These are phyloP conservation scores for Panaeolus papilionaceus DNA, from an alignment of 768 basidiomycete species.

Conservation along the genomic window DNA sequence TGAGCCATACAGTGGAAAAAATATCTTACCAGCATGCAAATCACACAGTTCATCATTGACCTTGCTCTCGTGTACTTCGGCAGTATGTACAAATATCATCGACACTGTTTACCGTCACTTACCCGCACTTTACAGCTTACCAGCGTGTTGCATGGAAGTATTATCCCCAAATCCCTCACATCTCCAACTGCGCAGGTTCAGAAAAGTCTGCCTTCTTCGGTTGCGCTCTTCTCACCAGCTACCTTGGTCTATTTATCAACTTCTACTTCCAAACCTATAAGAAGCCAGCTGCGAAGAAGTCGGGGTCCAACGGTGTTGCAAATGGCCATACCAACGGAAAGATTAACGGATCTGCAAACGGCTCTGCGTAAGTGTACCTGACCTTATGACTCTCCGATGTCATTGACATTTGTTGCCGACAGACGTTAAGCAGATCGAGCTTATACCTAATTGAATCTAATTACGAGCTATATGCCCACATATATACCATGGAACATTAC, in stretches of 20 bases:
- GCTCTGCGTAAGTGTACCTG: conserved; percentile 21
- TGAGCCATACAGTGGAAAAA: conserved; percentile 86
- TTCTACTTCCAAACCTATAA: conserved; percentile 90
- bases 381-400: background rate
- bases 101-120: conserved; percentile 8
- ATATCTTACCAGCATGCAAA: conserved; percentile 96
- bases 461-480: conserved; percentile 38
- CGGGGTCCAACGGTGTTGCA: conserved; percentile 49
- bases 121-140: conserved; percentile 57
- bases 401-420: conserved; percentile 1
- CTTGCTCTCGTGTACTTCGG: conserved; percentile 92
- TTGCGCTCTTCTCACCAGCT: conserved; percentile 86
- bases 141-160: conserved; percentile 77
- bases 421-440: conserved; percentile 39
- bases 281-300: conserved; percentile 60
- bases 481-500: conserved; percentile 47
- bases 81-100: conserved; percentile 60
- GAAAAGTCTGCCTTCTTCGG: conserved; percentile 90
- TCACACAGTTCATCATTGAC: conserved; percentile 94
- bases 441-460: conserved; percentile 27
- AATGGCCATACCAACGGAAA: conserved; percentile 45
- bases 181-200: conserved; percentile 88
- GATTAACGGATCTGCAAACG: conserved; percentile 31
- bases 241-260: conserved; percentile 95
- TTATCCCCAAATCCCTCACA: conserved; percentile 67